Percentiles rank a stretch among this genome's conserved stretches.
phyloP scores from a whole-genome alignment of 2,329 filamentous ascomycete species.

The Trichoderma gracile region DNA sequence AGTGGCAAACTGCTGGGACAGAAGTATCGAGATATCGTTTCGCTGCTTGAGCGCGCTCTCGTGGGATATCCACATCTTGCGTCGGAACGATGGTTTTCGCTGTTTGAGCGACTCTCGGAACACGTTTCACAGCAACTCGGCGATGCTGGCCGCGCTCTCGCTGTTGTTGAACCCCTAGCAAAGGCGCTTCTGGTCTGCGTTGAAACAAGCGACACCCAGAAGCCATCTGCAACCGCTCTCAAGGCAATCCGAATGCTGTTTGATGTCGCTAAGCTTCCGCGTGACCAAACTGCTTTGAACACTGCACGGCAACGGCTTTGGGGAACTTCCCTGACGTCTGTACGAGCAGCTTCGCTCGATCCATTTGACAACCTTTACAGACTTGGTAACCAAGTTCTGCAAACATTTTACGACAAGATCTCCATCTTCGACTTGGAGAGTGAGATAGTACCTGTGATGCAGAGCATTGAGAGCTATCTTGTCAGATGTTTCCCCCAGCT shows the following conservation, averaged over 20 bases:
- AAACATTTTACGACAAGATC: slow-evolving; percentile 53
- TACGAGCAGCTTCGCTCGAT: slow-evolving; percentile 53
- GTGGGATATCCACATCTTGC: slow-evolving; percentile 51
- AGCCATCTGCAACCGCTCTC: slow-evolving; percentile 35
- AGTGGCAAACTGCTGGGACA: slow-evolving; percentile 56
- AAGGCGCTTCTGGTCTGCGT: slow-evolving; percentile 50
- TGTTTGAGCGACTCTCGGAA: slow-evolving; percentile 59
- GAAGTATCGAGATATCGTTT: slow-evolving; percentile 69
- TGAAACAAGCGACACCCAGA: slow-evolving; percentile 27
- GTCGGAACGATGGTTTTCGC: slow-evolving; percentile 49
- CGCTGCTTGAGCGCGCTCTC: slow-evolving; percentile 65
- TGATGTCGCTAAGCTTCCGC: slow-evolving; percentile 53
- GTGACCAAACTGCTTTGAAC: slow-evolving; percentile 64
- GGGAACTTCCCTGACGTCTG: slow-evolving; percentile 41
- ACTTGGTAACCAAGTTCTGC: slow-evolving; percentile 56
- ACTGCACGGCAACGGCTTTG: slow-evolving; percentile 66
- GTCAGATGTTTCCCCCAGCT: slow-evolving; percentile 51
- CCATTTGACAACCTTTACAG: slow-evolving; percentile 68
- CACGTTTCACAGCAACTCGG: slow-evolving; percentile 65
- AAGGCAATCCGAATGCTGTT: slow-evolving; percentile 47
- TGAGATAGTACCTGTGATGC: slow-evolving; percentile 50
- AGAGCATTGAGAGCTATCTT: slow-evolving; percentile 55
- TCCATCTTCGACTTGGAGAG: slow-evolving; percentile 42
- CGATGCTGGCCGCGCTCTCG: slow-evolving; percentile 64
- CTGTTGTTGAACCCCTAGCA: slow-evolving; percentile 70